Percentiles rank a stretch among this genome's conserved stretches.
Evolutionary conservation across 768 basidiomycete genomes (phyloP).

Genomic region (Leccinum pellstonianum): DNA sequence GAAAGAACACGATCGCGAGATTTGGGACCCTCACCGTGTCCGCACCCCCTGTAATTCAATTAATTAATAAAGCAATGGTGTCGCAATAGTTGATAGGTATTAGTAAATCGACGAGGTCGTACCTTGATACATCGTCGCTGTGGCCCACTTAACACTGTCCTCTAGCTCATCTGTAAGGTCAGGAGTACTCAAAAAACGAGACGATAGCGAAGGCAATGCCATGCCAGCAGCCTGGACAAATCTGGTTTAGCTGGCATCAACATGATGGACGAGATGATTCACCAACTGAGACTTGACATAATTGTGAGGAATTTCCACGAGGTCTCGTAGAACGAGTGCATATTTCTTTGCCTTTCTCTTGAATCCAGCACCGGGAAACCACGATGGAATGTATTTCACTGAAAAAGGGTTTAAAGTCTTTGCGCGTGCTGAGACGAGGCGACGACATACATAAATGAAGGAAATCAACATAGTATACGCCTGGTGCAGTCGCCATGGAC

Average conservation of each 20-base stretch:
- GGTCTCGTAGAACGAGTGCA: conserved; percentile 3
- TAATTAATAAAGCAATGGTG: neutral
- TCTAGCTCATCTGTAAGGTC: conserved; percentile 12
- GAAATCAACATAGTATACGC: conserved; percentile 19
- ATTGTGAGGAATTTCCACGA: conserved; percentile 13
- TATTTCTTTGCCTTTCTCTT: conserved; percentile 14
- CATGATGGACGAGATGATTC: neutral
- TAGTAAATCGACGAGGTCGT: neutral
- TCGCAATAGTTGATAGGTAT: neutral
- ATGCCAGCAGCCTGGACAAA: conserved; percentile 13
- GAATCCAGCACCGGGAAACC: conserved; percentile 24
- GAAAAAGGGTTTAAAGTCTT: neutral
- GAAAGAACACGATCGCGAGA: neutral
- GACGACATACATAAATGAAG: conserved; percentile 15
- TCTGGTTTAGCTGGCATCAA: neutral
- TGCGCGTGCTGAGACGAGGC: neutral
- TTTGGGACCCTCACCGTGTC: conserved; percentile 18
- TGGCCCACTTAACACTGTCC: conserved; percentile 22
- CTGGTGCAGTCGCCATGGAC: conserved; percentile 4
- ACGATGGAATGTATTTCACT: conserved; percentile 28
- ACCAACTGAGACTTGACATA: conserved; percentile 20
- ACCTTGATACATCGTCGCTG: conserved; percentile 15
- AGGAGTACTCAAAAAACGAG: conserved; percentile 10
- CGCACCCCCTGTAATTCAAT: conserved; percentile 16
- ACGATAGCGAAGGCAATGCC: conserved; percentile 16